Evolutionary conservation across 2,329 filamentous ascomycete genomes (phyloP).

Genomic region (Diaporthe ampelina): DNA sequence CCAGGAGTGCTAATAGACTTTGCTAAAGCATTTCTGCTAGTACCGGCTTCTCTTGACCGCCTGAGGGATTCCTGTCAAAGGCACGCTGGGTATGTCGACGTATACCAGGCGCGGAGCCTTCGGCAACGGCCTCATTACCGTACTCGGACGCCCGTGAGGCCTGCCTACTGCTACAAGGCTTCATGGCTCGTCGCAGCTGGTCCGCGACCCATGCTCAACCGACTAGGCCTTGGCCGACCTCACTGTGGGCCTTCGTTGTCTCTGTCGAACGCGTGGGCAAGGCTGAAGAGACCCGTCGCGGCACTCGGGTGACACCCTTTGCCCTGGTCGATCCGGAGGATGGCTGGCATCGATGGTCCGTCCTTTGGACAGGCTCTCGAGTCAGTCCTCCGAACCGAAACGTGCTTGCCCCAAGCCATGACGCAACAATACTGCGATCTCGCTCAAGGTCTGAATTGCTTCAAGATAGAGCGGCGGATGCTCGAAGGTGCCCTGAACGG

Average conservation of each 20-base stretch:
- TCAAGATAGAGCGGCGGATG: neutral
- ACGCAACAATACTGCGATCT: slow-evolving; percentile 17
- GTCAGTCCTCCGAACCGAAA: slow-evolving; percentile 24
- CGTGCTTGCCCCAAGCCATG: slow-evolving; percentile 24
- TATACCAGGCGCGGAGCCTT: neutral
- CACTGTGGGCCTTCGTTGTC: slow-evolving; percentile 7
- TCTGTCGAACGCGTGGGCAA: slow-evolving; percentile 7
- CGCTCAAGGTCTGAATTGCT: neutral
- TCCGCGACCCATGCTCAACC: neutral
- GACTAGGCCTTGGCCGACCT: slow-evolving; percentile 12
- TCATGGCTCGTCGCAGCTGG: neutral
- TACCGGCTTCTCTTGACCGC: neutral
- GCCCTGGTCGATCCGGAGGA: neutral
- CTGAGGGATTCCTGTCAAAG: neutral
- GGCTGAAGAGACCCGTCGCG: slow-evolving; percentile 7
- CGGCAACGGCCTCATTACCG: neutral
- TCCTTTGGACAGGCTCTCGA: slow-evolving; percentile 5
- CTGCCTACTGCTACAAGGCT: neutral
- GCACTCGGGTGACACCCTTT: neutral
- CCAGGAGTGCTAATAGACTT: slow-evolving; percentile 2
- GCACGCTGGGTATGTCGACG: too few relatives aligned
- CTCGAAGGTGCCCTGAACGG: neutral
- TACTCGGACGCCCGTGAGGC: neutral
- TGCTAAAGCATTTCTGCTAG: neutral
- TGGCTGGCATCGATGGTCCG: slow-evolving; percentile 1